A percentile compares a stretch with the other conserved stretches of the same genome.
phyloP scores from a whole-genome alignment of 2,329 filamentous ascomycete genomes.

The Aschersonia sp. region DNA sequence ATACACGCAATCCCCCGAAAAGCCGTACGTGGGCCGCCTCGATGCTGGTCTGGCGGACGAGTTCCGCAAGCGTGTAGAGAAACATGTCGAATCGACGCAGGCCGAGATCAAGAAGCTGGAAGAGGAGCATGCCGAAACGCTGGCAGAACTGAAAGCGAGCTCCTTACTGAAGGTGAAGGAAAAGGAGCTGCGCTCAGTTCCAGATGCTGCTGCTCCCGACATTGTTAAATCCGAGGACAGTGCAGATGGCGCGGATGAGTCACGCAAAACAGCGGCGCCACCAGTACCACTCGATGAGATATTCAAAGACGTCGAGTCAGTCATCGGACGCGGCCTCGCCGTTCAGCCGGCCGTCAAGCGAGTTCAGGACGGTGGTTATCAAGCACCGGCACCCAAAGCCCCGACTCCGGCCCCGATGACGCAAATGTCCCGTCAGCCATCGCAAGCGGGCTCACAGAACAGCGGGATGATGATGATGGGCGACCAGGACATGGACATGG shows the following conservation, averaged over 20 bases:
- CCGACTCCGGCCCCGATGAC: conserved; percentile 12
- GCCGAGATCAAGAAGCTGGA: conserved; percentile 79
- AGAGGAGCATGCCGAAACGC: conserved; percentile 57
- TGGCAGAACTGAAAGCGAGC: conserved; percentile 60
- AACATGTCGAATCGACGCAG: conserved; percentile 58
- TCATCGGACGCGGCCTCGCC: conserved; percentile 52
- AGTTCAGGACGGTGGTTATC: conserved; percentile 64
- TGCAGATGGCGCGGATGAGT: conserved; percentile 36
- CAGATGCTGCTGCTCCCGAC: conserved; percentile 45
- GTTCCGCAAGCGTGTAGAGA: conserved; percentile 65
- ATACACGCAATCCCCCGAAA: conserved; percentile 29
- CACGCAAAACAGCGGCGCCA: conserved; percentile 17
- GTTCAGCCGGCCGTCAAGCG: conserved; percentile 52
- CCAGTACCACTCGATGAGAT: conserved; percentile 53
- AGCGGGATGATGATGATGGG: conserved; percentile 40
- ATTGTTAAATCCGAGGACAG: conserved; percentile 48
- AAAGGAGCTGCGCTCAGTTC: conserved; percentile 54
- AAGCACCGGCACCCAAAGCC: conserved; percentile 40
- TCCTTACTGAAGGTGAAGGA: conserved; percentile 62
- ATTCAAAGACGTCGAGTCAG: conserved; percentile 56
- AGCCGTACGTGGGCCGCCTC: conserved; percentile 48
- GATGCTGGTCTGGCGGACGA: conserved; percentile 67
- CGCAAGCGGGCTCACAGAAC: conserved; percentile 39
- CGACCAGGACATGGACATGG: conserved; percentile 52
- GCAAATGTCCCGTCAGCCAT: conserved; percentile 37